Evolutionary conservation across 208 protist species (phyloP).

Genomic region (Trypanosoma mega): DNA sequence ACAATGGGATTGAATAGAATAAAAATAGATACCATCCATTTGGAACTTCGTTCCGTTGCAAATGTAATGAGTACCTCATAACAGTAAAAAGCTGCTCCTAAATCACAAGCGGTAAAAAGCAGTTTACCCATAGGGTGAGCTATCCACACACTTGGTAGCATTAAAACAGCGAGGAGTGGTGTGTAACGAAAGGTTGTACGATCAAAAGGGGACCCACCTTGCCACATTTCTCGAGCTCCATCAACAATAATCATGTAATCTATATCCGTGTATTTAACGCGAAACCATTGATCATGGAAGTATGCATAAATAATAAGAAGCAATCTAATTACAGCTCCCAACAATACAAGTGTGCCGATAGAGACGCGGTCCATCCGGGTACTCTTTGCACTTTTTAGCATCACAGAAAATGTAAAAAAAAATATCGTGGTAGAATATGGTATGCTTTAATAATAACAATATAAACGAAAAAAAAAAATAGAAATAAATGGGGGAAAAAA

Average conservation of each 20-base stretch:
- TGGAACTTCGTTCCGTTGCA: slow-evolving; percentile 56
- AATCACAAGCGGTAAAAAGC: slow-evolving; percentile 81
- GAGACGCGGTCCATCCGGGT: slow-evolving; percentile 6
- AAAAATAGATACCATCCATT: slow-evolving; percentile 68
- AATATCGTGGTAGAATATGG: no score
- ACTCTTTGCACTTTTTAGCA: background rate
- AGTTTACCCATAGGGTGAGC: slow-evolving; percentile 81
- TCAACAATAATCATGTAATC: slow-evolving; percentile 97
- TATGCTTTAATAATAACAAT: slow-evolving; percentile 6
- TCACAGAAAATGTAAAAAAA: background rate
- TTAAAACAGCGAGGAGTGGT: slow-evolving; percentile 85
- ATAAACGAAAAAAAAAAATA: background rate
- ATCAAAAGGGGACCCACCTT: slow-evolving; percentile 86
- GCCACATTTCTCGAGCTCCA: slow-evolving; percentile 80
- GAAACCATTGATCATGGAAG: slow-evolving; percentile 78
- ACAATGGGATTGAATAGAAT: slow-evolving; percentile 93
- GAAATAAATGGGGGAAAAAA: background rate
- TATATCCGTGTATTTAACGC: slow-evolving; percentile 96
- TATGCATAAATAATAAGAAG: slow-evolving; percentile 70
- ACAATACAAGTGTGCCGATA: slow-evolving; percentile 34
- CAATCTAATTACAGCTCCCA: slow-evolving; percentile 55
- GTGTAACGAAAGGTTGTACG: slow-evolving; percentile 96
- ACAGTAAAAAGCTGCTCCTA: slow-evolving; percentile 72
- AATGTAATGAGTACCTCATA: slow-evolving; percentile 61
- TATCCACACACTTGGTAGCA: slow-evolving; percentile 73